Percentiles rank a stretch among this genome's conserved stretches.
Evolutionary conservation across 306 rosid species (phyloP).

Genomic region (Lupinus albus): DNA sequence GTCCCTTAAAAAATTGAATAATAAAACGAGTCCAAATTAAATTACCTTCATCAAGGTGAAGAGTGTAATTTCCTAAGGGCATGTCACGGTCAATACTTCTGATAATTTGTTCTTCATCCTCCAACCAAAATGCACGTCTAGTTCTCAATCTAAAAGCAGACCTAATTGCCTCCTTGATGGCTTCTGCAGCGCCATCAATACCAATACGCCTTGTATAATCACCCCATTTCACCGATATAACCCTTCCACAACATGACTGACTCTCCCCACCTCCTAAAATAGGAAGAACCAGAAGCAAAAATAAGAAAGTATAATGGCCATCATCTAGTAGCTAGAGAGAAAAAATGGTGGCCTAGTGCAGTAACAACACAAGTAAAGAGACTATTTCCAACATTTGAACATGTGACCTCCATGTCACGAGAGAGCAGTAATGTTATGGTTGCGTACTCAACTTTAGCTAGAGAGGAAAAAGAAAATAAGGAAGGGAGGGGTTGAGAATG

Average conservation of each 20-base stretch:
- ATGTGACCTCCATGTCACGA: too few species aligned
- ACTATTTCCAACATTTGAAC: too few species aligned
- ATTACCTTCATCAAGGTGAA: conserved; percentile 93
- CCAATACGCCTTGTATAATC: conserved; percentile 89
- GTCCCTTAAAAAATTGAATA: background rate
- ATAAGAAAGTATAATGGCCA: background rate
- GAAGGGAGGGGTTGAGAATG: background rate
- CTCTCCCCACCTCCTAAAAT: conserved; percentile 68
- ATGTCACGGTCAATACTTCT: conserved; percentile 92
- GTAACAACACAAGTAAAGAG: too few species aligned
- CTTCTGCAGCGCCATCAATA: conserved; percentile 83
- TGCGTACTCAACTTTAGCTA: too few species aligned
- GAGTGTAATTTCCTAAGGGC: conserved; percentile 92
- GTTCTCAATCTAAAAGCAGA: conserved; percentile 93
- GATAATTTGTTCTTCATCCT: conserved; percentile 91
- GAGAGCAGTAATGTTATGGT: too few species aligned
- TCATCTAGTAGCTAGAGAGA: background rate
- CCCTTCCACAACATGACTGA: conserved; percentile 85
- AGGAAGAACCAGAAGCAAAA: conserved; percentile 17
- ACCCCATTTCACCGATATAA: conserved; percentile 92
- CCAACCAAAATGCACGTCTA: conserved; percentile 92
- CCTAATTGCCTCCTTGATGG: conserved; percentile 90
- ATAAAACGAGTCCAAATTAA: conserved; percentile 12
- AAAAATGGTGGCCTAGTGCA: too few species aligned
- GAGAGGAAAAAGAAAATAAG: too few species aligned